Evolutionary conservation across 2,329 filamentous ascomycete genomes (phyloP), one percentile per base, ranked within the genome.

Genomic region (Phoma sp.): DNA sequence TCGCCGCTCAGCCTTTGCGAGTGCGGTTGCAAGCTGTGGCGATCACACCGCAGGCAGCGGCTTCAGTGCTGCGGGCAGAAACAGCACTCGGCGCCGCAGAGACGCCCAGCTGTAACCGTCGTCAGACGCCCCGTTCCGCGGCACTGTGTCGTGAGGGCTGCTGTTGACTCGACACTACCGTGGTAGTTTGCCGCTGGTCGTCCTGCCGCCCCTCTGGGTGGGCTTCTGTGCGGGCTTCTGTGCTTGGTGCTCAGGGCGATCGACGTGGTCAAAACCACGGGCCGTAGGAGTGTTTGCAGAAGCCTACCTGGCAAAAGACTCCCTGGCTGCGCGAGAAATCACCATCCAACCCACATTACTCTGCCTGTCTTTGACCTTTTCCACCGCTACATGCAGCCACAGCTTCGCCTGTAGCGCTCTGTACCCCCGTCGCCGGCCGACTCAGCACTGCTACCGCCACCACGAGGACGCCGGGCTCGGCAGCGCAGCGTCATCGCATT

Each of bases 401-500:
- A 25, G 28, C 33, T 30, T 9, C 20, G 20, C 28, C 34, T 10
- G 18, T 21, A 10, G 39, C 15, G 7, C 42, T n/a, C 39, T 45
- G 20, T 33, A 11, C 28, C 28, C 28, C 28, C 23, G 10, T 45
- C 15, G 15, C 18, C 14, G 28, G 33, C 23, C 34, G 14, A 36
- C 17, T 40, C 26, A 50, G 43, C 42, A 38, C 29, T 25, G 5
- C 37, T 48, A 47, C 50, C 55, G 51, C 53, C 53, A 55, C 59
- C 56, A 60, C 59, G 51, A 53, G 49, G 39, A 55, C 50, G 30
- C 45, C 33, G 29, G 43, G 36, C 47, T 51, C 32, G 50, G 39
- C 50, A 47, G 21, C 34, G 42, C 43, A 39, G 21, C 58, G 29
- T 40, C 55, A 47, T 47, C 43, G 59, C 50, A 55, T 61, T 56